Percentiles rank a stretch among this genome's conserved stretches.
Conservation (phyloP, 805 yeast genomes). For the Metschnikowia continentalis region DNA sequence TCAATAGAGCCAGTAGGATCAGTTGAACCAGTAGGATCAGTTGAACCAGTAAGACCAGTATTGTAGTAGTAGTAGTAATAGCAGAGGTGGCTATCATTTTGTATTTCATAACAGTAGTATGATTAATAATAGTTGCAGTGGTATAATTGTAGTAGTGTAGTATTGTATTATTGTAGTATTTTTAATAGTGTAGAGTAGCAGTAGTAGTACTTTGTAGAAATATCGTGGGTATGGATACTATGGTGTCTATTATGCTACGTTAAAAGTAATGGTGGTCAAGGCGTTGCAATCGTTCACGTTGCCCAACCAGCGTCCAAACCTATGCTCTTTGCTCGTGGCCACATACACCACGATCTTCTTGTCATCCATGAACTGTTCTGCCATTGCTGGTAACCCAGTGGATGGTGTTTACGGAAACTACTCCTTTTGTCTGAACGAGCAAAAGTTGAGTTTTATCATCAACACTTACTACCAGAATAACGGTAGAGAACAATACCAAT, state of each 20-base stretch:
- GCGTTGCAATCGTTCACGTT: slow-evolving; percentile 66
- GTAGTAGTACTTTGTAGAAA: no score
- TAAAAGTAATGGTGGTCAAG: slow-evolving; percentile 39
- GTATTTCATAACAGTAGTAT: no score
- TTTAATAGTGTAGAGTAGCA: no score
- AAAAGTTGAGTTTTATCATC: not conserved
- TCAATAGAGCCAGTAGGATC: no score
- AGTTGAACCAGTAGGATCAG: no score
- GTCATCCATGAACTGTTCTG: slow-evolving; percentile 41
- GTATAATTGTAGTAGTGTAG: no score
- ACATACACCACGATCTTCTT: slow-evolving; percentile 52
- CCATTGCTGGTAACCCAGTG: slow-evolving; percentile 36
- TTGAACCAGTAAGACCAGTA: no score
- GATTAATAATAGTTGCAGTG: no score
- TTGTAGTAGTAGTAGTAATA: no score
- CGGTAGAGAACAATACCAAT: not conserved
- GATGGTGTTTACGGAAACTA: slow-evolving; percentile 30
- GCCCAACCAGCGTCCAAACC: slow-evolving; percentile 81
- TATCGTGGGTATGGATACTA: no score
- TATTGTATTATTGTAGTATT: no score
- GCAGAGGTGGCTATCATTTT: no score
- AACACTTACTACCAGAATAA: not conserved
- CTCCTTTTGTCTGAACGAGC: not conserved
- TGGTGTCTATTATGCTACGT: slow-evolving; percentile 16
- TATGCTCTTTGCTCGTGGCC: slow-evolving; percentile 77